Evolutionary conservation across 176 grass and related monocot species (phyloP).

Genomic region (Areca catechu): DNA sequence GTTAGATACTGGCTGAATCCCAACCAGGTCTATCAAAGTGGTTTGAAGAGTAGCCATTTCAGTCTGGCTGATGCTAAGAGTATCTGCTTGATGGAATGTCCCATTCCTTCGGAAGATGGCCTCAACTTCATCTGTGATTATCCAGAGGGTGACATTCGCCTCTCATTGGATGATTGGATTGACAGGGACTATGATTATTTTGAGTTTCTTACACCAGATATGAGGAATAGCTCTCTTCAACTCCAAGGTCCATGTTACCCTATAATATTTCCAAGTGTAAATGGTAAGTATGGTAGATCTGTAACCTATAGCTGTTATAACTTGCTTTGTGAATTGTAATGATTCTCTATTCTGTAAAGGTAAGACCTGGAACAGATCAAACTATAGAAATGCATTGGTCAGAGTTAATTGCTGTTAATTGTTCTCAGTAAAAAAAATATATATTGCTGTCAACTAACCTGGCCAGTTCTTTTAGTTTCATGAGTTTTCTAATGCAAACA

Average conservation of each 20-base stretch:
- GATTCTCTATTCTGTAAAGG: no score
- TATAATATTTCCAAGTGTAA: constrained; percentile 89
- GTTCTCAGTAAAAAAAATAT: no score
- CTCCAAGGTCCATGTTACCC: constrained; percentile 97
- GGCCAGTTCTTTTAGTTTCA: no score
- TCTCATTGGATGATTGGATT: constrained; percentile 93
- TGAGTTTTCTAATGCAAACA: no score
- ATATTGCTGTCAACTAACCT: no score
- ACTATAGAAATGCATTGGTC: no score
- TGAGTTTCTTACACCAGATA: constrained; percentile 82
- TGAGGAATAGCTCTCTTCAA: constrained; percentile 87
- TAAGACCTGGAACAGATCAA: no score
- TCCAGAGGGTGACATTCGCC: constrained; percentile 71
- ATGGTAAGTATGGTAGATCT: constrained; percentile 39
- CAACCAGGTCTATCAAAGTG: constrained; percentile 91
- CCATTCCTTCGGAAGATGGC: constrained; percentile 49
- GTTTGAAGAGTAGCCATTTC: constrained; percentile 51
- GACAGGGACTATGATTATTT: constrained; percentile 96
- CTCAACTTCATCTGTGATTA: constrained; percentile 94
- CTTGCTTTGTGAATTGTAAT: no score
- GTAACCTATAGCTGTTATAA: neutral
- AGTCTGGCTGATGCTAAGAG: constrained; percentile 75
- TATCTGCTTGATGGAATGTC: constrained; percentile 97
- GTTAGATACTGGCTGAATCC: constrained; percentile 92
- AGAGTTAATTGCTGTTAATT: no score